Evolutionary conservation across 2,329 filamentous ascomycete species (phyloP).

Genomic region (Blastomyces gilchristii): DNA sequence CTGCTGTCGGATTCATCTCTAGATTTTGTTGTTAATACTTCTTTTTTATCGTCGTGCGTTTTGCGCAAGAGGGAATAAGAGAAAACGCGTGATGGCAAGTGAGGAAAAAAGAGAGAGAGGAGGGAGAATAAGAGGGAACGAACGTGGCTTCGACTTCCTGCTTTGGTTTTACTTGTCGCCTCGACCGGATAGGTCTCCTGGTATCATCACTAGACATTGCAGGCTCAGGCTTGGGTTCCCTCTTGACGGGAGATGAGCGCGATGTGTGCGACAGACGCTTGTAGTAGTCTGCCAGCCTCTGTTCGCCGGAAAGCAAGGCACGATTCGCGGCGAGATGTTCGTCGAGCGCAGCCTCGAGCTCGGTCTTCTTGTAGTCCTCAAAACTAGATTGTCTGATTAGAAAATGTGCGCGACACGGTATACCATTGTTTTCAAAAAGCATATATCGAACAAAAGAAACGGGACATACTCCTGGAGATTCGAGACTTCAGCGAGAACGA

Average conservation of each 20-base stretch:
- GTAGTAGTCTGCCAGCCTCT: constrained; percentile 66
- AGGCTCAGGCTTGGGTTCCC: constrained; percentile 33
- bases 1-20: constrained; percentile 19
- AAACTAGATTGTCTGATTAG: constrained; percentile 41
- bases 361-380: constrained; percentile 62
- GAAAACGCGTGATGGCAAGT: background rate
- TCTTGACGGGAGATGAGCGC: constrained; percentile 41
- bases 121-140: background rate
- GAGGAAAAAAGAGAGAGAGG: background rate
- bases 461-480: constrained; percentile 61
- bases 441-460: background rate
- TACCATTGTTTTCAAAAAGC: background rate
- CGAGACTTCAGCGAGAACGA: constrained; percentile 60
- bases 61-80: background rate
- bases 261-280: constrained; percentile 37
- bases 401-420: background rate
- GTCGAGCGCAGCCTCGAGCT: constrained; percentile 67
- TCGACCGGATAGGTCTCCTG: constrained; percentile 27
- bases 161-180: constrained; percentile 36
- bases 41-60: background rate
- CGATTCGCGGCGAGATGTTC: constrained; percentile 61
- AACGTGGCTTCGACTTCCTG: constrained; percentile 21
- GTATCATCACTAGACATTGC: constrained; percentile 27
- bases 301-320: constrained; percentile 51
- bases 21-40: constrained; percentile 6